Conservation (phyloP, 2,329 filamentous ascomycete genomes). For the Tolypocladium guangdongense region DNA sequence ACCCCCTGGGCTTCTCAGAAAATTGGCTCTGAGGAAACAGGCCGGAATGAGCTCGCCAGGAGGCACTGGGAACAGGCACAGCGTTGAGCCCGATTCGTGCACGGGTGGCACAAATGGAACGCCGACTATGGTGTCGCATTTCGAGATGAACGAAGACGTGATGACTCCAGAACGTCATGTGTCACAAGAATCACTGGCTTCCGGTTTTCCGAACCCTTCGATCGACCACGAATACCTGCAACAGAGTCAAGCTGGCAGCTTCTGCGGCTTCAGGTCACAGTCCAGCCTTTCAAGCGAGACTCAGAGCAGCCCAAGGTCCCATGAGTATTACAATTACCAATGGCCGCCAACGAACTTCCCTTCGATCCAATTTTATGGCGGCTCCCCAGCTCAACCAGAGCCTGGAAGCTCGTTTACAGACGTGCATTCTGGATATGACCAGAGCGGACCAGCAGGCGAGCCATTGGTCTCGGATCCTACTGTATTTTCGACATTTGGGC, state of each 20-base stretch:
- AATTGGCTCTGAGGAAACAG: neutral
- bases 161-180: neutral
- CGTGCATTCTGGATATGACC: neutral
- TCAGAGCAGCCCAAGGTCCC: neutral
- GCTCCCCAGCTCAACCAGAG: neutral
- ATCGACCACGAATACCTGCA: neutral
- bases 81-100: neutral
- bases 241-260: neutral
- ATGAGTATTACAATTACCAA: neutral
- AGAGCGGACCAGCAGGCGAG: neutral
- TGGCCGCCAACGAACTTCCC: neutral
- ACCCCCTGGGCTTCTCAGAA: conserved; percentile 1
- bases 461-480: conserved; percentile 1
- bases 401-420: neutral
- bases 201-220: neutral
- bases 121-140: conserved; percentile 1
- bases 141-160: neutral
- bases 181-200: neutral
- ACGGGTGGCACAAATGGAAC: neutral
- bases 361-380: neutral
- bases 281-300: conserved; percentile 2
- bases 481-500: conserved; percentile 7
- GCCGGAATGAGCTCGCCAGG: neutral
- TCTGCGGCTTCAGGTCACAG: neutral
- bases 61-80: neutral